Conservation (phyloP, 768 basidiomycete genomes). For the Sistotremastrum suecicum region DNA sequence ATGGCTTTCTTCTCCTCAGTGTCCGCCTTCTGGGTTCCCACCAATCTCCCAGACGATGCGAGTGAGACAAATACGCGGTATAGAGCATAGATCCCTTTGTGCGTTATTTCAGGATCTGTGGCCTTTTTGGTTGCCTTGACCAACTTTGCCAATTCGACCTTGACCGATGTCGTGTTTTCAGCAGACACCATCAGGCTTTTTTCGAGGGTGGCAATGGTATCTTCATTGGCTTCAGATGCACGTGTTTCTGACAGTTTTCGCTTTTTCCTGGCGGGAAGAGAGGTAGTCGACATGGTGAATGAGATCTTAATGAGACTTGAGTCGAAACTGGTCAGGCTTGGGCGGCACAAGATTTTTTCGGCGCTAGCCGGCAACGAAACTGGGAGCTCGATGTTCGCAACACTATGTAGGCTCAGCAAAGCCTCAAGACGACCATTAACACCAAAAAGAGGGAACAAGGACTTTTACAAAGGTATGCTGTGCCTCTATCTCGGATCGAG, state of each 20-base stretch:
- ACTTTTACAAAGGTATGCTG: conserved; percentile 84
- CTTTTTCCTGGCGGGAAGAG: conserved; percentile 36
- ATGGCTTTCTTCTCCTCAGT: conserved; percentile 45
- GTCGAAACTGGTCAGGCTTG: too few relatives aligned
- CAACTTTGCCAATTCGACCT: conserved; percentile 56
- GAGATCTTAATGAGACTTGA: too few relatives aligned
- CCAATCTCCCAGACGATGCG: conserved; percentile 44
- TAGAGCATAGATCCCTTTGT: conserved; percentile 67
- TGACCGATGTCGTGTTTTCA: conserved; percentile 47
- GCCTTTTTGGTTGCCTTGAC: conserved; percentile 38
- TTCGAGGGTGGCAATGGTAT: conserved; percentile 35
- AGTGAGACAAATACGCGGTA: conserved; percentile 65
- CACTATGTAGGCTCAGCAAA: conserved; percentile 57
- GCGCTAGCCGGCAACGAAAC: too few relatives aligned
- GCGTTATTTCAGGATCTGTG: conserved; percentile 40
- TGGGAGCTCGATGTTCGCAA: conserved; percentile 43
- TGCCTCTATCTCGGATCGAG: neutral
- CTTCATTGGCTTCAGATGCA: conserved; percentile 6
- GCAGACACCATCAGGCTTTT: conserved; percentile 38
- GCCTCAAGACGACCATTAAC: conserved; percentile 76
- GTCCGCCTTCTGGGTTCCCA: conserved; percentile 27
- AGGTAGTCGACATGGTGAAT: conserved; percentile 22
- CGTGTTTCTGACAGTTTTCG: conserved; percentile 27
- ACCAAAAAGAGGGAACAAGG: conserved; percentile 83
- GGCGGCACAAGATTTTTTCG: too few relatives aligned